These are phyloP conservation scores for Eucalyptus leucophloia DNA, from an alignment of 345 rosid genomes.

Conservation along the genomic window DNA sequence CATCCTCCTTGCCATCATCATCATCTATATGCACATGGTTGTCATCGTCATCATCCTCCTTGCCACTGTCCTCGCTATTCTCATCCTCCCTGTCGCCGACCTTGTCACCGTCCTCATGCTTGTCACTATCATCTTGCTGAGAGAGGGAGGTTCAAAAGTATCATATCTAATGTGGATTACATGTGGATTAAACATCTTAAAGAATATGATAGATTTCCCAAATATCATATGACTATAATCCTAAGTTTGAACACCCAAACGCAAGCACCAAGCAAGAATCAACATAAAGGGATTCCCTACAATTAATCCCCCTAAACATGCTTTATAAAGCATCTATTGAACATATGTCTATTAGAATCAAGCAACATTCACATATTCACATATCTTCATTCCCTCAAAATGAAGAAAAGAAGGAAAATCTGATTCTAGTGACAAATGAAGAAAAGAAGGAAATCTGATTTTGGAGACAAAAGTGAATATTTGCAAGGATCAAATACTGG, in stretches of 20 bases:
- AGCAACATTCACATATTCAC: not conserved
- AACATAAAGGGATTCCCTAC: not conserved
- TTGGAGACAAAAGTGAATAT: not conserved
- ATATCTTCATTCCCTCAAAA: not conserved
- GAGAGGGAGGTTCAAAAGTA: not conserved
- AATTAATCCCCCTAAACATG: not conserved
- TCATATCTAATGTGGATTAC: not conserved
- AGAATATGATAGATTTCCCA: not conserved
- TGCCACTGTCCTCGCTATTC: constrained; percentile 1
- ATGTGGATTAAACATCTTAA: not conserved
- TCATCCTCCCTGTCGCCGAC: constrained; percentile 2
- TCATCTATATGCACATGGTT: not conserved
- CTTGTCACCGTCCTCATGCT: constrained; percentile 13
- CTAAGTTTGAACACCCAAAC: not conserved
- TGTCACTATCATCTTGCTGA: constrained; percentile 6
- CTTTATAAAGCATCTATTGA: not conserved
- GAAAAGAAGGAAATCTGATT: not conserved
- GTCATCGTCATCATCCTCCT: not conserved
- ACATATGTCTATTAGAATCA: not conserved
- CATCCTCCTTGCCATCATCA: no score
- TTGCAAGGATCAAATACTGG: not conserved
- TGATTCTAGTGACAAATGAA: not conserved
- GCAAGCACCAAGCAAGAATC: not conserved
- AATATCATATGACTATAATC: not conserved
- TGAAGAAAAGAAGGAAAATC: no score